Conservation (phyloP, 2,329 filamentous ascomycete genomes). For the Cladosporium austrohemisphaericum region DNA sequence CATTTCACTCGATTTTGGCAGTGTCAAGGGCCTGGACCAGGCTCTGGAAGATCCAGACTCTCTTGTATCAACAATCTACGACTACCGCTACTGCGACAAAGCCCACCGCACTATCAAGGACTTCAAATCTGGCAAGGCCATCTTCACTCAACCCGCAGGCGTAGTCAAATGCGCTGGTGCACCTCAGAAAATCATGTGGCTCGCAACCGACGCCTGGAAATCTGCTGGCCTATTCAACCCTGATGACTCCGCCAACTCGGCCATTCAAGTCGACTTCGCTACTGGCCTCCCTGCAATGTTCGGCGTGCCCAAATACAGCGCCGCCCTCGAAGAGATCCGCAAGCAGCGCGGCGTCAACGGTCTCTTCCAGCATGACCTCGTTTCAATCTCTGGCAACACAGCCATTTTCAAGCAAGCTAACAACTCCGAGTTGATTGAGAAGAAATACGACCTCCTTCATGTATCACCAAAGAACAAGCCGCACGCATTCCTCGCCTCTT, state of each 20-base stretch:
- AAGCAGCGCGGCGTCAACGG: constrained; percentile 36
- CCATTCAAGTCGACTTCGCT: constrained; percentile 36
- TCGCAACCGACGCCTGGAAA: constrained; percentile 39
- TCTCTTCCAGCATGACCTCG: constrained; percentile 38
- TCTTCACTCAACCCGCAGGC: constrained; percentile 40
- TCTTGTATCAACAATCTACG: constrained; percentile 37
- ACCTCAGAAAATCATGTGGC: constrained; percentile 42
- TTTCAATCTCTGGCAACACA: constrained; percentile 36
- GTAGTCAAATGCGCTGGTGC: constrained; percentile 40
- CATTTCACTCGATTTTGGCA: constrained; percentile 19
- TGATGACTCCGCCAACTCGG: constrained; percentile 24
- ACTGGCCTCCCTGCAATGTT: constrained; percentile 40
- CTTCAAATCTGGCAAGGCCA: constrained; percentile 34
- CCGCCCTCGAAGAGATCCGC: constrained; percentile 35
- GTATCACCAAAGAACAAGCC: constrained; percentile 38
- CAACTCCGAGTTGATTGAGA: constrained; percentile 27
- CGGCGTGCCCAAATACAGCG: constrained; percentile 39
- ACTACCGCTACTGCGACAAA: constrained; percentile 39
- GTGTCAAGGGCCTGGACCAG: constrained; percentile 23
- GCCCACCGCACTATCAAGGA: constrained; percentile 31
- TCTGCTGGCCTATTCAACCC: constrained; percentile 34
- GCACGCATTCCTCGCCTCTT: constrained; percentile 36
- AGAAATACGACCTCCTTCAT: constrained; percentile 37
- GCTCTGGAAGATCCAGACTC: constrained; percentile 35
- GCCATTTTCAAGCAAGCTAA: constrained; percentile 33